These are phyloP conservation scores for Dictyostelium brefeldianum DNA, from an alignment of 78 protist genomes.

Conservation along the genomic window DNA sequence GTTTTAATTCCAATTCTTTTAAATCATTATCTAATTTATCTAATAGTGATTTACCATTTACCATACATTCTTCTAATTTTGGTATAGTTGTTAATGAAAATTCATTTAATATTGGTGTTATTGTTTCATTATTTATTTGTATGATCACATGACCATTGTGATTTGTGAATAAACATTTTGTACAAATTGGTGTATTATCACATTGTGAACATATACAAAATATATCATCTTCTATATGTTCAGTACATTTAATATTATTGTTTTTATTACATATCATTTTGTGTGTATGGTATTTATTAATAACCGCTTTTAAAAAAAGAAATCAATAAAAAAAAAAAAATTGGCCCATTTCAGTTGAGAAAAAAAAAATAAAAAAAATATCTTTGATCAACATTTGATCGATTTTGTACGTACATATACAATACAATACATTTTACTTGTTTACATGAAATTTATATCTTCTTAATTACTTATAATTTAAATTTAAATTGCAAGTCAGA, in stretches of 20 bases:
- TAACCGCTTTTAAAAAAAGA: too few species aligned
- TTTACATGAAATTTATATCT: too few species aligned
- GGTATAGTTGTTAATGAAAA: background rate
- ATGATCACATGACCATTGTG: background rate
- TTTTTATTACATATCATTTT: too few species aligned
- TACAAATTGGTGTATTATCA: background rate
- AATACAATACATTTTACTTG: too few species aligned
- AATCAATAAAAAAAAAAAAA: too few species aligned
- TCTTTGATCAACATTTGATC: too few species aligned
- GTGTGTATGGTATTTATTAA: too few species aligned
- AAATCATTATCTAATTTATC: background rate
- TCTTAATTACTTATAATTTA: too few species aligned
- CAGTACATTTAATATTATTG: background rate
- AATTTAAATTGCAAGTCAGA: too few species aligned
- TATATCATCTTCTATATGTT: background rate
- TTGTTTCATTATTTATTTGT: background rate
- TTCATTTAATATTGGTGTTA: background rate
- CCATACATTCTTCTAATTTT: background rate
- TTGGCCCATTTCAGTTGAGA: too few species aligned
- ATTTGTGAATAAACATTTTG: background rate
- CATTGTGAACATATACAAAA: background rate
- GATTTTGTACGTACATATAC: too few species aligned
- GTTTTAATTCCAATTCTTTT: background rate
- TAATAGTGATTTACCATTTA: background rate
- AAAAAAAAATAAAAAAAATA: too few species aligned